Conservation (phyloP, 257 asterid genomes). For the Catharanthus roseus region DNA sequence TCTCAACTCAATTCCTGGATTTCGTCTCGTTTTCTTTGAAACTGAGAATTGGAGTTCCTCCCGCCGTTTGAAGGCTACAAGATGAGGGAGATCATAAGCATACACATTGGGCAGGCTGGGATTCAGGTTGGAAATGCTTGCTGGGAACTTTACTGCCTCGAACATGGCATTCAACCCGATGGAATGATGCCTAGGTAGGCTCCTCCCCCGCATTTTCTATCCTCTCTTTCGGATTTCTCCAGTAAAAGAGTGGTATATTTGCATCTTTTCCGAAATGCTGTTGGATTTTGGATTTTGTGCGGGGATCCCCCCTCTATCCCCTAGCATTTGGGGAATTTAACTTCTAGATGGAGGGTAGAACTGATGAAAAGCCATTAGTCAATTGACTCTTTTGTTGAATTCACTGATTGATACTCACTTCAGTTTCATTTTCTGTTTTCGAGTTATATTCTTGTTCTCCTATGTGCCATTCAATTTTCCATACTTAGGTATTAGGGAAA, state of each 20-base stretch:
- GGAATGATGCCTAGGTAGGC: slow-evolving; percentile 39
- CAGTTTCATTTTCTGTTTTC: neutral
- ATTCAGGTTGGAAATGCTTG: slow-evolving; percentile 47
- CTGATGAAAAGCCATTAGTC: neutral
- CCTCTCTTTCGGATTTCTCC: neutral
- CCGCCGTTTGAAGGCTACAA: neutral
- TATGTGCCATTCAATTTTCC: neutral
- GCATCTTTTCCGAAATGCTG: neutral
- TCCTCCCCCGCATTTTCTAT: neutral
- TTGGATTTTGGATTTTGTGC: neutral
- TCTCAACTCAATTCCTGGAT: neutral
- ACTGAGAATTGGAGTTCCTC: neutral
- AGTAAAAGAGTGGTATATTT: neutral
- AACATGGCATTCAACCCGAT: slow-evolving; percentile 39
- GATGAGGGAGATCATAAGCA: slow-evolving; percentile 38
- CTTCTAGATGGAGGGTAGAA: neutral
- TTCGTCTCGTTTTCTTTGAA: neutral
- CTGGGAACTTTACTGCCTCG: slow-evolving; percentile 41
- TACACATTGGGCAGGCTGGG: slow-evolving; percentile 43
- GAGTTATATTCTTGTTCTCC: neutral
- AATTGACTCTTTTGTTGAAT: neutral
- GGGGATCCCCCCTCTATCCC: neutral
- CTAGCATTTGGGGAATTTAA: neutral
- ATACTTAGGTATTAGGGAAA: neutral
- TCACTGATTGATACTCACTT: neutral